phyloP scores from a whole-genome alignment of 805 yeast species.

The Kregervanrija delftensis region DNA sequence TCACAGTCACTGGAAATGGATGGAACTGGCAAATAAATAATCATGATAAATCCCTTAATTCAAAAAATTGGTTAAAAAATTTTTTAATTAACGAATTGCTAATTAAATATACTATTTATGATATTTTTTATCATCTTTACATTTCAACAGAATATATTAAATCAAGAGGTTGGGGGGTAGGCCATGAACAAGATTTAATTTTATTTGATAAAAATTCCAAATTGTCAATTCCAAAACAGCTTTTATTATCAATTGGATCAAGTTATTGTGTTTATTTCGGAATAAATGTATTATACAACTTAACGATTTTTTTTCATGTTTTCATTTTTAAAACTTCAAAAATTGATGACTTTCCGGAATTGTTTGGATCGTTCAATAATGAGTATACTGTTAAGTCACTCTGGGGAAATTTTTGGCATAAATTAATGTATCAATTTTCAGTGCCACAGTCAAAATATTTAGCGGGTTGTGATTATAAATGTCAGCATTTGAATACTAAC shows the following conservation, averaged over 20 bases:
- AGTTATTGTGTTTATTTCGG: slow-evolving; percentile 8
- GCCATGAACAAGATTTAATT: not conserved
- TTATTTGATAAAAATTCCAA: slow-evolving; percentile 7
- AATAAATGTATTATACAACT: slow-evolving; percentile 3
- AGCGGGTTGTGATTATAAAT: slow-evolving; percentile 1
- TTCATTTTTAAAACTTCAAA: not conserved
- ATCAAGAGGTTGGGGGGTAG: slow-evolving; percentile 10
- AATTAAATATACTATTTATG: slow-evolving; percentile 6
- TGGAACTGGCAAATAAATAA: slow-evolving; percentile 11
- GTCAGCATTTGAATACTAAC: not conserved
- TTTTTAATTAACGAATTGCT: not conserved
- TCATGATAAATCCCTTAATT: not conserved
- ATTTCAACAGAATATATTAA: slow-evolving; percentile 6
- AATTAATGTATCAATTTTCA: slow-evolving; percentile 10
- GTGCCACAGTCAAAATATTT: slow-evolving; percentile 7
- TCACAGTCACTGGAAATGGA: slow-evolving; percentile 11
- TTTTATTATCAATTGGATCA: slow-evolving; percentile 5
- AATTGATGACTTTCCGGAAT: slow-evolving; percentile 7
- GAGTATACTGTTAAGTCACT: slow-evolving; percentile 9
- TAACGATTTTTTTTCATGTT: slow-evolving; percentile 1
- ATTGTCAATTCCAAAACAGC: slow-evolving; percentile 5
- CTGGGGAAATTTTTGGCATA: slow-evolving; percentile 15
- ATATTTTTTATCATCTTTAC: slow-evolving; percentile 6
- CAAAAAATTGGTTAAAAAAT: not conserved
- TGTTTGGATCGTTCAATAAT: slow-evolving; percentile 12